phyloP scores from a whole-genome alignment of 208 protist species.

The Trypanosoma caninum region DNA sequence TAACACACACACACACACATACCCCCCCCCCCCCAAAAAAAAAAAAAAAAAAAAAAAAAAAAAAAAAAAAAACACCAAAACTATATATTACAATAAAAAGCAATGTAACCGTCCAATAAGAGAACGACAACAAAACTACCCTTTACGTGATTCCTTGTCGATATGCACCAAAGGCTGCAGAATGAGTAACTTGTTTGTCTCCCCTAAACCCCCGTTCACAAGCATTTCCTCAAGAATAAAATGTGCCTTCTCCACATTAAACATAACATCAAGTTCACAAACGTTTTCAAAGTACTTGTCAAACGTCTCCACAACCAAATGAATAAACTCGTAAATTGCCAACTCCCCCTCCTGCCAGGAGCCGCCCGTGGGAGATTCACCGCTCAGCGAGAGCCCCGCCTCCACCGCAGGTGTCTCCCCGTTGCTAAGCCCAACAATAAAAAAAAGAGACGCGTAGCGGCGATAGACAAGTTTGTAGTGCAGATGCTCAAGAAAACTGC shows the following conservation, averaged over 20 bases:
- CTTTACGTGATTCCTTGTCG: conserved; percentile 34
- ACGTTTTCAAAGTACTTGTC: conserved; percentile 89
- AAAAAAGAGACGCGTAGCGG: conserved; percentile 95
- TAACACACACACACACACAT: neutral
- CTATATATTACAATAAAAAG: neutral
- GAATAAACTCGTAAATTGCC: conserved; percentile 92
- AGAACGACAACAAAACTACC: conserved; percentile 7
- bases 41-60: neutral
- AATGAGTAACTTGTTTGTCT: conserved; percentile 86
- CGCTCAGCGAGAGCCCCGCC: conserved; percentile 14
- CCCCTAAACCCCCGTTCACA: conserved; percentile 80
- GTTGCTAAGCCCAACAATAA: conserved; percentile 92
- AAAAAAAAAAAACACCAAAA: neutral
- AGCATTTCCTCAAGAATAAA: conserved; percentile 93
- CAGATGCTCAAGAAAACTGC: conserved; percentile 91
- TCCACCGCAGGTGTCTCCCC: neutral
- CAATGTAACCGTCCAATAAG: neutral
- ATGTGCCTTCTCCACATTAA: conserved; percentile 93
- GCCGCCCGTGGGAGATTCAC: neutral
- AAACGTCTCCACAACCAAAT: conserved; percentile 91
- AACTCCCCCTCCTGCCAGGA: conserved; percentile 82
- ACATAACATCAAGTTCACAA: conserved; percentile 93
- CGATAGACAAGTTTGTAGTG: conserved; percentile 93
- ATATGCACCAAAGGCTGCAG: conserved; percentile 61
- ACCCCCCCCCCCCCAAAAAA: neutral